phyloP scores from a whole-genome alignment of 1,139 yeast species.

The Geotrichum aggregatum region DNA sequence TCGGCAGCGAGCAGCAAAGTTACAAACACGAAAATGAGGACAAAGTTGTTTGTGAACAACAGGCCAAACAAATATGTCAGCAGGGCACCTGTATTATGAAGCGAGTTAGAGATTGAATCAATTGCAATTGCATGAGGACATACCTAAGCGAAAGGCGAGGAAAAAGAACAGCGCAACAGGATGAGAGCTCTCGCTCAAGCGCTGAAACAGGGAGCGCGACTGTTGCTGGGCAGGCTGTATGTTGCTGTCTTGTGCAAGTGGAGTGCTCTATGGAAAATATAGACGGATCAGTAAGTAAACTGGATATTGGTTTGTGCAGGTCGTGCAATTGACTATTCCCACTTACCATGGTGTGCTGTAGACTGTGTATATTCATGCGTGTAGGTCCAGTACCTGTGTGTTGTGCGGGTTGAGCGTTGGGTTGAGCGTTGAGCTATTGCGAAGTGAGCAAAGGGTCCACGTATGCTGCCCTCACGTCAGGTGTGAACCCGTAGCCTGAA shows the following conservation, averaged over 20 bases:
- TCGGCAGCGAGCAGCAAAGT: slow-evolving; percentile 78
- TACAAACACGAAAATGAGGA: slow-evolving; percentile 72
- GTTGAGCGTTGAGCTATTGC: too few relatives aligned
- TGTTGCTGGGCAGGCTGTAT: neutral
- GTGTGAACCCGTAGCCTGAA: too few relatives aligned
- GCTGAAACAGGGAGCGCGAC: slow-evolving; percentile 37
- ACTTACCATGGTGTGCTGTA: neutral
- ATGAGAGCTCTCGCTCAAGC: slow-evolving; percentile 65
- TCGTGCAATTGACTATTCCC: neutral
- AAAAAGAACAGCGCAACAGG: slow-evolving; percentile 70
- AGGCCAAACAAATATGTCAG: slow-evolving; percentile 67
- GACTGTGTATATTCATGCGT: neutral
- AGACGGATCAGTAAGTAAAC: neutral
- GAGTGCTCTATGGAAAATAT: neutral
- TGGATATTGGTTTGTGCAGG: neutral
- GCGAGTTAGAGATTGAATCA: neutral
- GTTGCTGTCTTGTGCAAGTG: slow-evolving; percentile 1
- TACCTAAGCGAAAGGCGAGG: slow-evolving; percentile 55
- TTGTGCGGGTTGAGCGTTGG: too few relatives aligned
- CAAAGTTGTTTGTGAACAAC: slow-evolving; percentile 60
- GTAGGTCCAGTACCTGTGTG: too few relatives aligned
- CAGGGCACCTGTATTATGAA: slow-evolving; percentile 45
- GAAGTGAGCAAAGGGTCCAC: too few relatives aligned
- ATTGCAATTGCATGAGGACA: too few relatives aligned
- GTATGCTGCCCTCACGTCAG: too few relatives aligned